Base-by-base conservation (phyloP, 2,329 filamentous ascomycete genomes). In the Epichloe scottii region DNA sequence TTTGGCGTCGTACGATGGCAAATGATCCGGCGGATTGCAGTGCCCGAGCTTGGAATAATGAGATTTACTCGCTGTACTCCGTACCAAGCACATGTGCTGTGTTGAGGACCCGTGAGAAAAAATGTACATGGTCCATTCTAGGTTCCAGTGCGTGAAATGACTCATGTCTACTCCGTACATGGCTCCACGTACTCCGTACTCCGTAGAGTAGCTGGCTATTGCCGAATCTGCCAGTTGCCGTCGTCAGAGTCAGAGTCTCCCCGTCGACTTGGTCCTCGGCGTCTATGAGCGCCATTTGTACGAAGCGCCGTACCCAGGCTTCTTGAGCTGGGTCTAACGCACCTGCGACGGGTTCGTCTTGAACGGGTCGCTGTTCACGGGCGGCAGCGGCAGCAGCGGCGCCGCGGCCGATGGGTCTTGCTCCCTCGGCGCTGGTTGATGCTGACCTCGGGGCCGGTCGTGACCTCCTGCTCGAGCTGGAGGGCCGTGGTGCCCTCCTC, bases 271-370 rank as follows among this genome's bases (percentile, higher is more conserved):
- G 67, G 58, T 78, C 71, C 61, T 79, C 76, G 55, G 73, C 66
- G 56, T 79, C 76, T 35, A 73, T 65, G 49, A 79, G 66, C 3
- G 76, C 76, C 57, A 77, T 69, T 61, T 71, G 71, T 46, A 79
- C 74, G 59, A 79, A 79, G 50, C 71, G 69, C 46, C 75, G 69
- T 43, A 79, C 66, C 76, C 76, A 79, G 35, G 72, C 75, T 55
- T 69, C 69, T 52, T 78, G 70, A 19, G 61, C 63, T n/a, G 69
- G 66, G 56, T 77, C 66, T 48, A 78, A 63, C 48, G 62, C 68
- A 38, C 57, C 66, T 8, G 19, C 46, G n/a, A 17, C 42, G 5
- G 42, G 8, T 30, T 39, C 34, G 50, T 49, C 42, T 48, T 49
- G 33, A 33, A 37, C 43, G 45, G 30, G 46, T 51, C 38, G 50